Evolutionary conservation across 768 basidiomycete species (phyloP).

Genomic region (Sistotremastrum niveocremeum): DNA sequence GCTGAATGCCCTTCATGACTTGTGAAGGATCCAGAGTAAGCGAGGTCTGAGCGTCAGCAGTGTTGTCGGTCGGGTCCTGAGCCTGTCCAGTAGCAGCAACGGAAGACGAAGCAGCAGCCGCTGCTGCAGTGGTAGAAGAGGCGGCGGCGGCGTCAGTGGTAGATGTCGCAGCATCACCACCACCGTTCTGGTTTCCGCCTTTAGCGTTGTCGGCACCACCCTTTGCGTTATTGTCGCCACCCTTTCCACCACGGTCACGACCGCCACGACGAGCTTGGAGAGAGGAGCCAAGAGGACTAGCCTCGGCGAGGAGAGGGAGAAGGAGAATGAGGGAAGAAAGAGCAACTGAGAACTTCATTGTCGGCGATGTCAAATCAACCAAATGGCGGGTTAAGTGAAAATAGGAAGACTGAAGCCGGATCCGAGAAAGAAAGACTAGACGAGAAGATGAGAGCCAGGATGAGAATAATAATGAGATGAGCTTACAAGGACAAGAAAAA

Average conservation of each 20-base stretch:
- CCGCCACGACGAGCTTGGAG: not conserved
- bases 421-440: constrained; percentile 18
- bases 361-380: constrained; percentile 11
- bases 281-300: constrained; percentile 6
- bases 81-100: constrained; percentile 7
- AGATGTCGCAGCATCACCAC: constrained; percentile 8
- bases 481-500: constrained; percentile 13
- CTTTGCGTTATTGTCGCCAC: constrained; percentile 7
- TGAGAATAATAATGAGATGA: not conserved
- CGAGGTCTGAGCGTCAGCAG: constrained; percentile 31
- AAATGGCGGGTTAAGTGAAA: constrained; percentile 13
- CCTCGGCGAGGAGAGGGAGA: constrained; percentile 21
- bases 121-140: constrained; percentile 1
- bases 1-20: constrained; percentile 35
- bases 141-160: constrained; percentile 1
- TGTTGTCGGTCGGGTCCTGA: constrained; percentile 2
- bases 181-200: constrained; percentile 8
- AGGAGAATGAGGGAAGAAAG: constrained; percentile 26
- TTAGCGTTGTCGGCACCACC: constrained; percentile 1
- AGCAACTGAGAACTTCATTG: constrained; percentile 38
- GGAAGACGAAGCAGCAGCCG: constrained; percentile 9
- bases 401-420: constrained; percentile 16
- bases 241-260: not conserved
- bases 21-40: constrained; percentile 34
- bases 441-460: constrained; percentile 8